Conservation (phyloP, 2,329 filamentous ascomycete genomes). For the Teratosphaeria epicoccoides region DNA sequence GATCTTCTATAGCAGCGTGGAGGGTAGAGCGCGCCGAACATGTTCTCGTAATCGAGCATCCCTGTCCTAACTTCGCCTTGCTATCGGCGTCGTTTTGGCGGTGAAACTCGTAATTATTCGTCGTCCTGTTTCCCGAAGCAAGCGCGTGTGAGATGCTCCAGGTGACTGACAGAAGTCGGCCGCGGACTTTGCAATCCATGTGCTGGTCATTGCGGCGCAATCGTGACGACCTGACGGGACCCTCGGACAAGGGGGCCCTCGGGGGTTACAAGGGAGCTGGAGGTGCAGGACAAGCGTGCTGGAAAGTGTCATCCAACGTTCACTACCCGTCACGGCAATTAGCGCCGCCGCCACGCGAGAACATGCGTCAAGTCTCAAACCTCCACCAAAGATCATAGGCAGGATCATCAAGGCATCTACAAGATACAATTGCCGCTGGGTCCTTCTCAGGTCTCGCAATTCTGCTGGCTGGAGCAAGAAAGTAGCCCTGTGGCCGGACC, state of each 20-base stretch:
- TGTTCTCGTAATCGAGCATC: conserved; percentile 4
- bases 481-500: not conserved
- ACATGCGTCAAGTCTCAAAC: not conserved
- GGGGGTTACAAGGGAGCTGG: no score
- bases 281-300: not conserved
- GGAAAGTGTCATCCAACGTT: not conserved
- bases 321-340: not conserved
- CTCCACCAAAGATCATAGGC: not conserved
- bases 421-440: not conserved
- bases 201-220: not conserved
- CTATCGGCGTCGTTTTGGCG: conserved; percentile 6
- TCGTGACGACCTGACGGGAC: no score
- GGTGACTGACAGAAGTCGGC: not conserved
- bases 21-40: conserved; percentile 8
- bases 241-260: no score
- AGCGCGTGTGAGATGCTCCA: not conserved
- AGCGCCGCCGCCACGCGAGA: not conserved
- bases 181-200: not conserved
- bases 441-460: not conserved
- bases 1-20: conserved; percentile 1
- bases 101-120: conserved; percentile 8
- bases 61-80: not conserved
- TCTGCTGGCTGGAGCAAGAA: not conserved
- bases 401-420: not conserved
- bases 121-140: not conserved